Percentiles rank a stretch among this genome's conserved stretches.
Evolutionary conservation across 129 eudicot genomes (phyloP).

Genomic region (Artemisia annua): DNA sequence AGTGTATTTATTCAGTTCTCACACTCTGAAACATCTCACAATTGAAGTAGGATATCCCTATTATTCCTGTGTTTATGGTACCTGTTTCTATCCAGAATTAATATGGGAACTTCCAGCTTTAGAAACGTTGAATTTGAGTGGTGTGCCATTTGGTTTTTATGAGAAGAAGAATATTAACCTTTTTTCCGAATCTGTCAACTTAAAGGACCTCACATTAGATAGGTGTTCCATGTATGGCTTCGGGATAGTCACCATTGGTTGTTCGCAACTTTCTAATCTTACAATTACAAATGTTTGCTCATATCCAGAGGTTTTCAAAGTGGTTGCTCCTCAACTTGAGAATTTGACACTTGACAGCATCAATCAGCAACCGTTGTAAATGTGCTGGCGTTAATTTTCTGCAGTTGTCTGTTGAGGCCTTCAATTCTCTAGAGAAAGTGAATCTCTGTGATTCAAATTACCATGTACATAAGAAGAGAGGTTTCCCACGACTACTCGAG

Average conservation of each 20-base stretch:
- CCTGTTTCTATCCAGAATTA: neutral
- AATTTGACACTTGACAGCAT: constrained; percentile 11
- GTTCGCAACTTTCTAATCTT: constrained; percentile 5
- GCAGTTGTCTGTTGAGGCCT: neutral
- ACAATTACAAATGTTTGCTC: neutral
- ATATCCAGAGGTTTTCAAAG: neutral
- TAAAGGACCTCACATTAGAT: constrained; percentile 12
- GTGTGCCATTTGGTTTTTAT: neutral
- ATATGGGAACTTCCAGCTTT: constrained; percentile 20
- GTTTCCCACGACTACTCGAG: neutral
- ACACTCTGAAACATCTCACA: constrained; percentile 10
- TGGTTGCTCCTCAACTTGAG: constrained; percentile 26
- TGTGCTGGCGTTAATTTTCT: neutral
- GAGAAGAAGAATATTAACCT: neutral
- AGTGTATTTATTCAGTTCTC: constrained; percentile 1
- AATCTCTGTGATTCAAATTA: neutral
- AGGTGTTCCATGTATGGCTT: neutral
- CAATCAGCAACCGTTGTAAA: too few species aligned
- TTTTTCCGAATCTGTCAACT: constrained; percentile 12
- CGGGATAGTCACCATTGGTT: neutral
- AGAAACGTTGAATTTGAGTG: constrained; percentile 8
- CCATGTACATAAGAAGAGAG: neutral
- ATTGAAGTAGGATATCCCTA: neutral
- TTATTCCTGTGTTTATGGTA: neutral
- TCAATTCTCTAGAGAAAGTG: constrained; percentile 12